Evolutionary conservation across 108 stramenopile species (phyloP).

Genomic region (Discostella stelligeroides): DNA sequence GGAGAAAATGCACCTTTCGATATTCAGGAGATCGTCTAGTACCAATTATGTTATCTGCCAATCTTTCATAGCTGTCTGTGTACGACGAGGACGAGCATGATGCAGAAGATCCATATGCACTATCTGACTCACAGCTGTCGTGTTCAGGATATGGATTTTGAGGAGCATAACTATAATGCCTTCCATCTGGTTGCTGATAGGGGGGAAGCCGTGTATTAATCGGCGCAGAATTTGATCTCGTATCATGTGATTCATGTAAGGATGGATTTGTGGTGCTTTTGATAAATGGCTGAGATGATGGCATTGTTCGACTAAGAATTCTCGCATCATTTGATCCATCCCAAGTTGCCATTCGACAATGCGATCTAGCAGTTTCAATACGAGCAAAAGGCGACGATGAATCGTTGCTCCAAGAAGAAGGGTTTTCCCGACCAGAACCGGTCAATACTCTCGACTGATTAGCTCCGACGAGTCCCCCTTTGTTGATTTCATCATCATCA

Average conservation of each 20-base stretch:
- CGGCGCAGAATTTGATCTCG: too few species aligned
- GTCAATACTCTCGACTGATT: too few species aligned
- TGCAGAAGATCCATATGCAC: constrained; percentile 17
- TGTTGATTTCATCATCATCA: constrained; percentile 60
- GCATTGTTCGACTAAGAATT: not conserved
- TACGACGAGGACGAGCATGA: constrained; percentile 28
- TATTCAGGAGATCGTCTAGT: constrained; percentile 13
- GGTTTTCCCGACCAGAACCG: not conserved
- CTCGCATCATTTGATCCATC: not conserved
- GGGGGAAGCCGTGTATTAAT: too few species aligned
- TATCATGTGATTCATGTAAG: too few species aligned
- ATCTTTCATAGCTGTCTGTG: constrained; percentile 6
- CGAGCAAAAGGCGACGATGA: constrained; percentile 3
- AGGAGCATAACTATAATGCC: not conserved
- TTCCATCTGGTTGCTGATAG: too few species aligned
- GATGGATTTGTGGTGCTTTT: not conserved
- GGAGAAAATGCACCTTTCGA: constrained; percentile 11
- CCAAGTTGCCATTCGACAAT: not conserved
- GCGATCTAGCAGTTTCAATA: not conserved
- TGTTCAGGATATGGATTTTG: not conserved
- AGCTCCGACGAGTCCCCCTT: too few species aligned
- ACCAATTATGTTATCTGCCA: constrained; percentile 2
- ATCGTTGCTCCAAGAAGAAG: constrained; percentile 1
- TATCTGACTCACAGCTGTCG: constrained; percentile 1
- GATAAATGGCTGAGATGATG: not conserved